phyloP scores from a whole-genome alignment of 2,329 filamentous ascomycete genomes.

The Claviceps africana region DNA sequence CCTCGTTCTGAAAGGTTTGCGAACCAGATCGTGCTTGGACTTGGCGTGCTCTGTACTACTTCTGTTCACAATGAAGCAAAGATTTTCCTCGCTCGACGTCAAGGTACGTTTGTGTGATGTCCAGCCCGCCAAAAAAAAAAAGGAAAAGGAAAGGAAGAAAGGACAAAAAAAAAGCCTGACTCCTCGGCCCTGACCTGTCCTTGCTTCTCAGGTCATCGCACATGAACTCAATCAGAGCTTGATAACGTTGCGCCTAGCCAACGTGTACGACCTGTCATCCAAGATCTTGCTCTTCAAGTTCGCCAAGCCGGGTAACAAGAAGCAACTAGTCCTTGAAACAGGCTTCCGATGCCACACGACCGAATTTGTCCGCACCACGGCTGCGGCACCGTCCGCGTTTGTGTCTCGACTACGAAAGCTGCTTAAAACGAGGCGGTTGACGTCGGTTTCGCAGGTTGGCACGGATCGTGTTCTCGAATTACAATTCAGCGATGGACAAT shows the following conservation, averaged over 20 bases:
- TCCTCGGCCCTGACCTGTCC: conserved; percentile 3
- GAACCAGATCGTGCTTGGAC: neutral
- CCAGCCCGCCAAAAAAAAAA: neutral
- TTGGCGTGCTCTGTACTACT: neutral
- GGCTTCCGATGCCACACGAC: conserved; percentile 95
- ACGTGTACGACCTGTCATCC: conserved; percentile 91
- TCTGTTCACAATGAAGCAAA: conserved; percentile 50
- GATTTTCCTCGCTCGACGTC: conserved; percentile 67
- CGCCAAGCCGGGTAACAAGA: conserved; percentile 73
- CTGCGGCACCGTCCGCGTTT: conserved; percentile 71
- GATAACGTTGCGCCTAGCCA: conserved; percentile 67
- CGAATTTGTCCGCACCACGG: conserved; percentile 75
- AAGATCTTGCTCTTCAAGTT: conserved; percentile 95
- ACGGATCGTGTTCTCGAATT: conserved; percentile 90
- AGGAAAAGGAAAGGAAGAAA: too few species aligned
- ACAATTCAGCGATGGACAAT: conserved; percentile 81
- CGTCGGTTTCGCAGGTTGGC: conserved; percentile 69
- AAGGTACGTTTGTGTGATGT: conserved; percentile 31
- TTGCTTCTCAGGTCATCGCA: conserved; percentile 58
- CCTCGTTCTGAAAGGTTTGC: neutral
- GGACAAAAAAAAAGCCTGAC: conserved; percentile 5
- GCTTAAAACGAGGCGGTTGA: conserved; percentile 75
- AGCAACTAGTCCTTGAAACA: conserved; percentile 84
- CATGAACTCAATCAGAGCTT: conserved; percentile 76
- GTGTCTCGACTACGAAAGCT: conserved; percentile 75